These are phyloP conservation scores for Gastrodia elata DNA, from an alignment of 106 monocot genomes.

Conservation along the genomic window DNA sequence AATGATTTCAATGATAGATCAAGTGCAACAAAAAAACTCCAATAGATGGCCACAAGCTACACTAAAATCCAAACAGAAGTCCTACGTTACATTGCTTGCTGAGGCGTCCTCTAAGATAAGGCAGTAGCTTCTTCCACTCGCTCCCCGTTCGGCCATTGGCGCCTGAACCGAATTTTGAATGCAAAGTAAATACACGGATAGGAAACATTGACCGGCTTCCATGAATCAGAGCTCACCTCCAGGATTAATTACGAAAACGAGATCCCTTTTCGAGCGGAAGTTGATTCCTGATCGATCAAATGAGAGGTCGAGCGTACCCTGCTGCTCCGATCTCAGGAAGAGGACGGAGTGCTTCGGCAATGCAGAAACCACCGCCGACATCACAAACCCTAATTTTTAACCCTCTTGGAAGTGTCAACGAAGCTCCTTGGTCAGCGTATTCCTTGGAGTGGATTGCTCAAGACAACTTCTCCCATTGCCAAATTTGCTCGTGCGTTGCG, in stretches of 20 bases:
- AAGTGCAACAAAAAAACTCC: background rate
- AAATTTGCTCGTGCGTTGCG: background rate
- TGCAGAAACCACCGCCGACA: constrained; percentile 10
- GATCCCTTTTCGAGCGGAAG: constrained; percentile 34
- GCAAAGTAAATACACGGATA: background rate
- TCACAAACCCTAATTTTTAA: constrained; percentile 15
- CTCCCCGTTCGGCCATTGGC: constrained; percentile 89
- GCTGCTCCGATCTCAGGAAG: constrained; percentile 23
- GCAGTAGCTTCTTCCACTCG: constrained; percentile 97
- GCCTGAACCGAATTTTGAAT: constrained; percentile 34
- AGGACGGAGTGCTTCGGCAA: constrained; percentile 24
- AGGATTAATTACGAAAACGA: constrained; percentile 94
- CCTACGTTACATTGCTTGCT: constrained; percentile 66
- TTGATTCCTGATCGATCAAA: constrained; percentile 17
- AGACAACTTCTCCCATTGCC: too few relatives aligned
- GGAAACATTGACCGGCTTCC: background rate
- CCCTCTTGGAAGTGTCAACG: too few relatives aligned
- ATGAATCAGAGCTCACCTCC: constrained; percentile 24
- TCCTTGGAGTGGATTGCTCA: too few relatives aligned
- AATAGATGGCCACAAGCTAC: background rate
- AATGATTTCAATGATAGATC: background rate
- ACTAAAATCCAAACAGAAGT: background rate
- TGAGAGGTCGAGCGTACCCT: constrained; percentile 27
- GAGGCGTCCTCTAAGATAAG: constrained; percentile 52
- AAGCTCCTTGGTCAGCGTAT: too few relatives aligned